Evolutionary conservation across 139 green algal genomes (phyloP), one percentile per base, ranked within the genome.

Genomic region (Chlamydomonas sp.): DNA sequence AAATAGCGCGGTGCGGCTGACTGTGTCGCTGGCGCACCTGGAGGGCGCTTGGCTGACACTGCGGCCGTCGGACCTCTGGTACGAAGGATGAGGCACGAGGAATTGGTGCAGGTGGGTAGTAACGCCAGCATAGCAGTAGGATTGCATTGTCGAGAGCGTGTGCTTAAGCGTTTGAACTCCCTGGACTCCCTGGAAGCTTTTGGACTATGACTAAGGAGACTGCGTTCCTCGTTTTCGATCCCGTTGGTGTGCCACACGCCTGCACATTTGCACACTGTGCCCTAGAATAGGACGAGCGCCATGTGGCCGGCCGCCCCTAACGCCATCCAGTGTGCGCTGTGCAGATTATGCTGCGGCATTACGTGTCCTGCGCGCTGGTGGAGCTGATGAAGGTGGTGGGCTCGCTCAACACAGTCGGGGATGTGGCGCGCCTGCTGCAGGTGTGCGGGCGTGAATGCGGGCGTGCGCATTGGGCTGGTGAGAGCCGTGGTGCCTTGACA

Each of bases 41-140:
- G 96, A 98, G 90, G 94, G 96, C n/a, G 95, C 93, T 0, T 95
- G 91, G 86, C 57, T 98, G 8, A 78, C 77, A 18, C 91, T 98
- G 75, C 84, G 86, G 2, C 67, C 84, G 12, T 92, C 97, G 74
- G 17, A 90, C 14, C 78, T 95, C 75, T 83, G 85, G 68, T 92
- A 97, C 78, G 87, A 93, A 17, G 97, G 81, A 90, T 98, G 85
- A 87, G 91, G 58, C 57, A 73, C 1, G 88, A 92, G 5, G 91
- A 92, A 0, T 89, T 98, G 72, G 77, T 72, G 58, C 93, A 96
- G 90, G 89, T 95, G 79, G 63, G 31, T 49, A 49, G 93, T 20
- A 71, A 16, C 18, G 17, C 7, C n/a, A 16, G 18, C 7, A 8
- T 57, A 78, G 31, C 31, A 49, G 31, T 49, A 49, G 31, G 31